These are phyloP conservation scores for Irpex sp. DNA, from an alignment of 1,284 basidiomycete genomes.

Conservation along the genomic window DNA sequence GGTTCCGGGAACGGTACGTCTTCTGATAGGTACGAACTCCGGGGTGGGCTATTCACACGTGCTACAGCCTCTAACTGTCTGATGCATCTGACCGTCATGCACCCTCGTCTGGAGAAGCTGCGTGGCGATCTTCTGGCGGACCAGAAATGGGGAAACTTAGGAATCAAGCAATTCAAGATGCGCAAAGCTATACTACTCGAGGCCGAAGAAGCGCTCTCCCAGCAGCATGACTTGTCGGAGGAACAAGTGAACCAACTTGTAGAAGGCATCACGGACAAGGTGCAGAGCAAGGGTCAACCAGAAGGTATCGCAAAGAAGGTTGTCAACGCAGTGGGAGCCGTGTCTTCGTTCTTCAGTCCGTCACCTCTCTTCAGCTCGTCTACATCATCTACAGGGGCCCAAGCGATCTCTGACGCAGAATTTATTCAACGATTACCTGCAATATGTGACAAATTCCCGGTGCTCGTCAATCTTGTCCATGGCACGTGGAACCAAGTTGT, in stretches of 20 bases:
- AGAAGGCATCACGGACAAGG: too few species aligned
- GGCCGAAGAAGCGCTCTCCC: conserved; percentile 1
- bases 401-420: conserved; percentile 22
- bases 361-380: too few species aligned
- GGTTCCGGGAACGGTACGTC: not conserved
- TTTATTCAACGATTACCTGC: conserved; percentile 29
- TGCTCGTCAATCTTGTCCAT: conserved; percentile 17
- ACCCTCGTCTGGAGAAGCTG: not conserved
- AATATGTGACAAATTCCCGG: conserved; percentile 19
- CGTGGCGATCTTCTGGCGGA: not conserved
- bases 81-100: not conserved
- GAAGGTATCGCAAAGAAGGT: too few species aligned
- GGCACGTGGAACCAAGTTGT: conserved; percentile 16
- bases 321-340: too few species aligned
- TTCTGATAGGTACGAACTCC: not conserved
- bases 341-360: too few species aligned
- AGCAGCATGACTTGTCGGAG: conserved; percentile 9
- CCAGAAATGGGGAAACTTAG: not conserved
- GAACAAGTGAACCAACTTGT: not conserved
- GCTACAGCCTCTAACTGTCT: not conserved
- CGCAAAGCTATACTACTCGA: conserved; percentile 3
- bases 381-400: too few species aligned
- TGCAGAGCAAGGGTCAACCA: not conserved
- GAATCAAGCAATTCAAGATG: not conserved
- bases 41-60: too few species aligned